phyloP scores from a whole-genome alignment of 345 rosid species.

The Anacardium occidentale region DNA sequence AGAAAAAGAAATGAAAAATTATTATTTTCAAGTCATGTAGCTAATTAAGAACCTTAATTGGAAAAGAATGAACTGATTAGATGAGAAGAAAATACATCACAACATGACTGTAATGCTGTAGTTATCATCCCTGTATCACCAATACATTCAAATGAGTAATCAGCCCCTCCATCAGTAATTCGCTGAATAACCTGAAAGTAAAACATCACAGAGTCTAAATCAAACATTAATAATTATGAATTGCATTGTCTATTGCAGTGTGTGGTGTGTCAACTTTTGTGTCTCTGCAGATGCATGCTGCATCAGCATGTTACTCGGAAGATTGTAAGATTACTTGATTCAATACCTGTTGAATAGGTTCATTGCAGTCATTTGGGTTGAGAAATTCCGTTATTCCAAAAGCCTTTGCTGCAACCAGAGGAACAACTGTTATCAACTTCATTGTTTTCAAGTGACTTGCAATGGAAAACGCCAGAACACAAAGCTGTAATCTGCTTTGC shows the following conservation, averaged over 20 bases:
- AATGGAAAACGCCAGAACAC: constrained; percentile 9
- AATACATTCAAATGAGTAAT: constrained; percentile 81
- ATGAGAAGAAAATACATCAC: constrained; percentile 53
- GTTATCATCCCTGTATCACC: constrained; percentile 74
- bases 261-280: not conserved
- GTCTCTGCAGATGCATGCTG: not conserved
- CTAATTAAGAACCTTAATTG: not conserved
- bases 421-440: constrained; percentile 11
- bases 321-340: not conserved
- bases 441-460: not conserved
- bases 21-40: constrained; percentile 6
- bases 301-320: not conserved
- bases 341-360: constrained; percentile 83
- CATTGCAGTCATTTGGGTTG: constrained; percentile 58
- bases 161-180: constrained; percentile 84
- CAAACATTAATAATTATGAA: not conserved
- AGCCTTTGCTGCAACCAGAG: constrained; percentile 56
- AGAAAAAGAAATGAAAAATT: not conserved
- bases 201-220: not conserved
- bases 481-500: constrained; percentile 3
- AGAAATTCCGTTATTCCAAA: constrained; percentile 81
- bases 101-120: constrained; percentile 82
- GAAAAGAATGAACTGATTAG: not conserved
- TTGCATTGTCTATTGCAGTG: not conserved
- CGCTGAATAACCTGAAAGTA: constrained; percentile 64